Base-by-base conservation (phyloP, 192 early-diverging fungal genomes). In the Backusella australiensis region DNA sequence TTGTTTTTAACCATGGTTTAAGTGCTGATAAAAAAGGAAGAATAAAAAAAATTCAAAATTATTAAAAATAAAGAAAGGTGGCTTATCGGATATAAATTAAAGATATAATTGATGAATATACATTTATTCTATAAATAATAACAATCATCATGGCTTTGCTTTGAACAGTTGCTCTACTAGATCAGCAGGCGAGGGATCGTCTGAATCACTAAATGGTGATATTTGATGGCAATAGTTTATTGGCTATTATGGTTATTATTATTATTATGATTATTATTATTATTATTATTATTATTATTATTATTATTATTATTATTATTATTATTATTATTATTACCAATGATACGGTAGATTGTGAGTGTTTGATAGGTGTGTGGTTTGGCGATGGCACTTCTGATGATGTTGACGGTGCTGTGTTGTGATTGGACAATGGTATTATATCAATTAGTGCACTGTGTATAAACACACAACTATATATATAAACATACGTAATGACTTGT, bases 1-100 rank as follows among this genome's bases (percentile, higher is more conserved):
- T 99, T 97, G 87, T 96, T 96, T 87, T 96, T 96, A 34, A 93
- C 91, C 97, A 94, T 96, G 75, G 39, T 79, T 23, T 23, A 56
- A 56, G 74, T 32, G 56, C 36, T 42, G 44, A 77, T 71, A 71
- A 29, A 59, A 59, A 63, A 29, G 23, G 26, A 14, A 63, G 4
- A 63, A 63, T 21, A 63, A 63, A 63, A 29, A 26, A 12, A 26
- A 23, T 21, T 21, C 8, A 21, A 29, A 53, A 53, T 53, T 21
- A n/a, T 23, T 15, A 49, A 49, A 49, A 49, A 49, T 6, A 6
- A 49, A 49, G n/a, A 56, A 59, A 59, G 26, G 56, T 63, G 56
- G 56, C 56, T 63, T 63, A 29, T 39, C 38, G 32, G 32, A 32
- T 32, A 32, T 32, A 32, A 29, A 29, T 29, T 32, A 32, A 32